A percentile compares a stretch with the other conserved stretches of the same genome.
phyloP scores from a whole-genome alignment of 1,284 basidiomycete species.

The Uromyces viciae-fabae region DNA sequence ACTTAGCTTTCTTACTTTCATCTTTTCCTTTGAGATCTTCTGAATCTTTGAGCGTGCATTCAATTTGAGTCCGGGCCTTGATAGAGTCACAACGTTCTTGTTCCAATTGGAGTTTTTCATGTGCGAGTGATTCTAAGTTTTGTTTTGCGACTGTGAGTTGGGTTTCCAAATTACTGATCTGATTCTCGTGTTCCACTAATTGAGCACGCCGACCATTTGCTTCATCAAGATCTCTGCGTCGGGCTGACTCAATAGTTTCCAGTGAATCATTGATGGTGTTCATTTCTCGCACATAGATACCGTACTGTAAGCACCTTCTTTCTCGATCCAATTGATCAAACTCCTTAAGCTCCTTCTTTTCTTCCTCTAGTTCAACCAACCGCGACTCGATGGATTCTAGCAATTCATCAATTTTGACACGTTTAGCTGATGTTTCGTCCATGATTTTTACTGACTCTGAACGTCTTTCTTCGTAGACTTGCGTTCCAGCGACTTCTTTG shows the following conservation, averaged over 20 bases:
- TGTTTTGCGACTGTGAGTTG: slow-evolving; percentile 12
- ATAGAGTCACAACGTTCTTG: slow-evolving; percentile 29
- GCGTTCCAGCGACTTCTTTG: slow-evolving; percentile 97
- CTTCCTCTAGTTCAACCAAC: slow-evolving; percentile 84
- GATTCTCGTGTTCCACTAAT: slow-evolving; percentile 20
- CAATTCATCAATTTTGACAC: slow-evolving; percentile 83
- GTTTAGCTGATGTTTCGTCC: slow-evolving; percentile 89
- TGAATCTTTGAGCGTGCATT: slow-evolving; percentile 37
- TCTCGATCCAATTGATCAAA: slow-evolving; percentile 95
- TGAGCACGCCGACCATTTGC: slow-evolving; percentile 9
- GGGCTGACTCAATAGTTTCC: slow-evolving; percentile 45
- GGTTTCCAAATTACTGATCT: slow-evolving; percentile 36
- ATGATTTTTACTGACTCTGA: slow-evolving; percentile 90
- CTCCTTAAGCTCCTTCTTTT: slow-evolving; percentile 95
- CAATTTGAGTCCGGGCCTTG: slow-evolving; percentile 31
- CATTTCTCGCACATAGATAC: slow-evolving; percentile 53
- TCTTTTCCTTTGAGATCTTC: slow-evolving; percentile 32
- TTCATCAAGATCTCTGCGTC: slow-evolving; percentile 45
- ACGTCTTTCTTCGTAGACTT: slow-evolving; percentile 93
- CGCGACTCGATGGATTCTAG: slow-evolving; percentile 87
- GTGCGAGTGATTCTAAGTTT: slow-evolving; percentile 23
- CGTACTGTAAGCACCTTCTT: slow-evolving; percentile 89
- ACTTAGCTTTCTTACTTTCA: slow-evolving; percentile 4
- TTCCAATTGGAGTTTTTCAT: slow-evolving; percentile 34
- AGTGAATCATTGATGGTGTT: slow-evolving; percentile 48